phyloP scores from a whole-genome alignment of 805 yeast genomes.

The Diddensiella caesifluorescens region DNA sequence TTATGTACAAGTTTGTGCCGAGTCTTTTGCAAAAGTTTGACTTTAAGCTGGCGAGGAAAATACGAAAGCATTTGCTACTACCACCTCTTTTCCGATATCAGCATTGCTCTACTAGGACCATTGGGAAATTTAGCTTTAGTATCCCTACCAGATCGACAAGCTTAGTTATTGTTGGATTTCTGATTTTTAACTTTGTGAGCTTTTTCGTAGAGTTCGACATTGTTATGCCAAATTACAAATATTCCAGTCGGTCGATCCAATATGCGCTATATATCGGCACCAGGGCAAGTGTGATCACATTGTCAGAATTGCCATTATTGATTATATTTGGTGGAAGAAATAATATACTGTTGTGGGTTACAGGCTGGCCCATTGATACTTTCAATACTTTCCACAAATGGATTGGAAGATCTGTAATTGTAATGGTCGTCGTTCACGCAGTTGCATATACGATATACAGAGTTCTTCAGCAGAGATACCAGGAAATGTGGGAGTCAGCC shows the following conservation, averaged over 20 bases:
- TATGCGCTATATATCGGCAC: constrained; percentile 32
- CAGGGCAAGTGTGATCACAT: constrained; percentile 19
- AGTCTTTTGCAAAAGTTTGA: constrained; percentile 14
- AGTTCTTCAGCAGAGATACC: constrained; percentile 24
- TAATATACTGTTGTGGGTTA: constrained; percentile 54
- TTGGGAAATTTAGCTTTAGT: constrained; percentile 12
- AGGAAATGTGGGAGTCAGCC: constrained; percentile 16
- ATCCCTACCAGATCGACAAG: constrained; percentile 37
- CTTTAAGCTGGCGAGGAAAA: constrained; percentile 13
- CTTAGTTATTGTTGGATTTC: constrained; percentile 31
- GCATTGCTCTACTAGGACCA: constrained; percentile 20
- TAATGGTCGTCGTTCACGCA: constrained; percentile 52
- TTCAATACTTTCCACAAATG: constrained; percentile 60
- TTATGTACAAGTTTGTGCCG: constrained; percentile 13
- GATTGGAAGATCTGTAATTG: constrained; percentile 49
- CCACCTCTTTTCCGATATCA: constrained; percentile 28
- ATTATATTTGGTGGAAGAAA: constrained; percentile 68
- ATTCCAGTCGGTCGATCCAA: constrained; percentile 14
- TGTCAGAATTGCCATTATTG: constrained; percentile 39
- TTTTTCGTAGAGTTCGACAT: constrained; percentile 19
- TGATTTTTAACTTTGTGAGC: constrained; percentile 29
- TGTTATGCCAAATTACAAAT: constrained; percentile 10
- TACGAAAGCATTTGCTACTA: constrained; percentile 19
- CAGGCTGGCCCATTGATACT: constrained; percentile 59
- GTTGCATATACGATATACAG: constrained; percentile 53